These are phyloP conservation scores for Chaetomium sp. DNA, from an alignment of 2,329 filamentous ascomycete species.

Conservation along the genomic window DNA sequence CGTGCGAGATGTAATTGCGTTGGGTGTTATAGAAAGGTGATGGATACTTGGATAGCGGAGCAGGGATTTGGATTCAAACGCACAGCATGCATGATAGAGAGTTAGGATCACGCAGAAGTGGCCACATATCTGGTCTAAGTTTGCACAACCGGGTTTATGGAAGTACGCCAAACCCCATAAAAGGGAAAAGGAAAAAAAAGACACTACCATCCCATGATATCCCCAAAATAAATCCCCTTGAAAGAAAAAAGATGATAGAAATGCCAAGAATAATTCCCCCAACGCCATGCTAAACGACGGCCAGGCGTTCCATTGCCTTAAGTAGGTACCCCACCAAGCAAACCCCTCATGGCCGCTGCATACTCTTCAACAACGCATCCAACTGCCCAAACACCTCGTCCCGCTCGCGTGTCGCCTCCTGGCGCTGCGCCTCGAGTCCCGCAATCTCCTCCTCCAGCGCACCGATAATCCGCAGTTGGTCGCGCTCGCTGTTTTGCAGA, in stretches of 20 bases:
- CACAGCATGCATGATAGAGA: background rate
- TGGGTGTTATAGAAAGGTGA: too few relatives aligned
- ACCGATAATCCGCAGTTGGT: conserved; percentile 63
- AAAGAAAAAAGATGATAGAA: too few relatives aligned
- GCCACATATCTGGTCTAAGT: too few relatives aligned
- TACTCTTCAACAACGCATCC: conserved; percentile 51
- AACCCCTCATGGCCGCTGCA: conserved; percentile 19
- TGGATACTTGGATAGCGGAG: too few relatives aligned
- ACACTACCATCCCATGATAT: too few relatives aligned
- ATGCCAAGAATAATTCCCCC: background rate
- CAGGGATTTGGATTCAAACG: background rate
- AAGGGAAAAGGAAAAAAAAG: too few relatives aligned
- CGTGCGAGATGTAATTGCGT: background rate
- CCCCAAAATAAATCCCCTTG: too few relatives aligned
- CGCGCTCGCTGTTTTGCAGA: conserved; percentile 68
- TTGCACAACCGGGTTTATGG: too few relatives aligned
- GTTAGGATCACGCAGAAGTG: too few relatives aligned
- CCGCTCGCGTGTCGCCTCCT: conserved; percentile 57
- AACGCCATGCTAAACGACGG: background rate
- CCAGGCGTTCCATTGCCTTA: background rate
- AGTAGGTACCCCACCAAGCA: background rate
- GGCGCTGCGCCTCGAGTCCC: conserved; percentile 54
- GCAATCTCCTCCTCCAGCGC: conserved; percentile 60
- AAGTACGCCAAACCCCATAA: too few relatives aligned
- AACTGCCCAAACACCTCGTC: conserved; percentile 54